Base-by-base conservation (phyloP, 1,284 basidiomycete genomes). In the Mycena citricolor region DNA sequence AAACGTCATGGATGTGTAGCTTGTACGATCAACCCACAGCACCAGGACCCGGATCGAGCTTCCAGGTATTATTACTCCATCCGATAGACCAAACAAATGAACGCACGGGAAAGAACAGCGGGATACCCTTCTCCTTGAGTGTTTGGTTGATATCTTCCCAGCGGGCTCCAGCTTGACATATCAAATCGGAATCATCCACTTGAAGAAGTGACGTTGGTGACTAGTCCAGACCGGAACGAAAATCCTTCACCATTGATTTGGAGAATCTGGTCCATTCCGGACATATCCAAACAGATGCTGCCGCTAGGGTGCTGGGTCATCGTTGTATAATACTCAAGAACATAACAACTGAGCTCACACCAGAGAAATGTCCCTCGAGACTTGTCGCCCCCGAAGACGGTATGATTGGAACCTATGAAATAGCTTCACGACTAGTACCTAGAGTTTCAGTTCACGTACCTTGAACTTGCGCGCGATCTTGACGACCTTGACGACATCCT, bases 81-180 rank as follows among this genome's bases (percentile, higher is more conserved):
- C n/a, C n/a, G n/a, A n/a, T n/a, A n/a, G n/a, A n/a, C n/a, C n/a
- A n/a, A n/a, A n/a, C n/a, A n/a, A n/a, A n/a, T n/a, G n/a, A n/a
- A n/a, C n/a, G n/a, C 74, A 84, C 83, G 11, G 83, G 84, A 55
- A 86, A 86, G 62, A 86, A 86, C 7, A 86, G 61, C 1, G 81
- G 76, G 42, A 83, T 81, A 2, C 74, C 84, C 56, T 81, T 74
- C 19, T 83, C 77, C 50, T 78, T 80, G 16, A 97, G 73, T 8
- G 77, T 70, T 16, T 71, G 69, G 58, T 97, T 98, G 44, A 98
- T 79, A 42, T 89, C 87, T 60, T 94, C 90, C 90, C 93, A 97
- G 26, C 81, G 76, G 23, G 86, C 77, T 5, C 93, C 94, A 28
- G 91, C 70, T 65, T 93, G 90, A 46, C 86, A 88, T 8, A 80